Evolutionary conservation across 2,329 filamentous ascomycete genomes (phyloP).

Genomic region (Pestalotiopsis fici): DNA sequence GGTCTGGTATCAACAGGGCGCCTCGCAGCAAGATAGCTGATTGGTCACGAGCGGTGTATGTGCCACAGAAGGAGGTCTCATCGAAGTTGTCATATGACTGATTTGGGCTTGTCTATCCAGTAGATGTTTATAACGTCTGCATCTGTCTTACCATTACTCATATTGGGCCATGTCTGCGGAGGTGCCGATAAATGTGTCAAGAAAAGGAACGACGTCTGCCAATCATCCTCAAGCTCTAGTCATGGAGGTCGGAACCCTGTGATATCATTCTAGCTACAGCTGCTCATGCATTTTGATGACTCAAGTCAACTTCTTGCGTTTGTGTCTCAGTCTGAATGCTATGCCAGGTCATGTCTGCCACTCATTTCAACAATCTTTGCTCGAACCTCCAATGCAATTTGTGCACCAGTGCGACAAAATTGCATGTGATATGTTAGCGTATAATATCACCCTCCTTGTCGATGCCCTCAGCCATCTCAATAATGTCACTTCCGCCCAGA

Average conservation of each 20-base stretch:
- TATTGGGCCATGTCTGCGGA: no score
- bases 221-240: background rate
- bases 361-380: background rate
- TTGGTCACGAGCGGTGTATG: no score
- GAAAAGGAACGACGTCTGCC: background rate
- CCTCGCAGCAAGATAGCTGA: no score
- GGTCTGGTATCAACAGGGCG: no score
- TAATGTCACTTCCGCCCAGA: constrained; percentile 80
- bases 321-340: background rate
- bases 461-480: constrained; percentile 80
- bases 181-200: background rate
- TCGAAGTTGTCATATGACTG: no score
- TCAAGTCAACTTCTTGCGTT: background rate
- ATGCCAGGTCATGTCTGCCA: background rate
- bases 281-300: background rate
- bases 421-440: constrained; percentile 46
- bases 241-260: background rate
- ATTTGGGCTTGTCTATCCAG: no score
- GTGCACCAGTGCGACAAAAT: no score
- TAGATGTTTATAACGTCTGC: no score
- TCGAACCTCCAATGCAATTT: background rate
- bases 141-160: no score
- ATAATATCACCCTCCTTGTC: constrained; percentile 74
- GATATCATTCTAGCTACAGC: background rate
- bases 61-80: no score